Base-by-base conservation (phyloP, 805 yeast genomes). In the Saturnispora ahearnii region DNA sequence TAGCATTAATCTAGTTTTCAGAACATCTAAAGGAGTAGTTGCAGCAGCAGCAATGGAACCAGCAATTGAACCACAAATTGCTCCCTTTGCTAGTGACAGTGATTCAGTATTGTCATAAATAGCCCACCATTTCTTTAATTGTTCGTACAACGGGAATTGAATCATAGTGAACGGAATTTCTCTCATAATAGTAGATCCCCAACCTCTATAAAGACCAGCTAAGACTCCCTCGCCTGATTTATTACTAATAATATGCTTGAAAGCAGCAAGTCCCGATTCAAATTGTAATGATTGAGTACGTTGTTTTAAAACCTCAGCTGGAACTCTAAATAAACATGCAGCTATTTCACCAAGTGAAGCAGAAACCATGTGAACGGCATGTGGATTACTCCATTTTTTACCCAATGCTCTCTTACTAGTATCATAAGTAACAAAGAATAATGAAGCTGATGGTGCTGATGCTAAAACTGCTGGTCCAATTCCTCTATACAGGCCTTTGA, bases 91-190 rank as follows among this genome's bases (percentile, higher is more conserved):
- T 3, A 91, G 82, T 10, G 82, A 71, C 6, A 78, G 72, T 26
- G 67, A 66, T 2, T 70, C 72, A 0, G 67, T 60, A 2, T 65
- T 64, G 49, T 71, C 71, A 22, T 59, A 57, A n/a, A 57, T 52
- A 1, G 82, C 73, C 81, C 87, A 77, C 44, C 65, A 62, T 54
- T 67, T 67, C 70, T 93, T 93, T 59, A 93, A 64, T 62, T 72
- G 78, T 63, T 93, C 99, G 63, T 93, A 93, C 36, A 93, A 67
- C 4, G 99, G 99, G 69, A 90, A 93, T 63, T 93, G 99, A 50
- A 93, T 88, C 63, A 90, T 75, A 0, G 99, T 93, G 69, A 93
- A 93, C 4, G 99, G 99, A 42, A 93, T 91, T 60, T 93, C 99
- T 53, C 99, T 75, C 81, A 90, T 74, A 40, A 93, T 83, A 1